Percentiles rank a stretch among this genome's conserved stretches.
Evolutionary conservation across 148 eudicot species (phyloP).

Genomic region (Rhododendron kiyosumense): DNA sequence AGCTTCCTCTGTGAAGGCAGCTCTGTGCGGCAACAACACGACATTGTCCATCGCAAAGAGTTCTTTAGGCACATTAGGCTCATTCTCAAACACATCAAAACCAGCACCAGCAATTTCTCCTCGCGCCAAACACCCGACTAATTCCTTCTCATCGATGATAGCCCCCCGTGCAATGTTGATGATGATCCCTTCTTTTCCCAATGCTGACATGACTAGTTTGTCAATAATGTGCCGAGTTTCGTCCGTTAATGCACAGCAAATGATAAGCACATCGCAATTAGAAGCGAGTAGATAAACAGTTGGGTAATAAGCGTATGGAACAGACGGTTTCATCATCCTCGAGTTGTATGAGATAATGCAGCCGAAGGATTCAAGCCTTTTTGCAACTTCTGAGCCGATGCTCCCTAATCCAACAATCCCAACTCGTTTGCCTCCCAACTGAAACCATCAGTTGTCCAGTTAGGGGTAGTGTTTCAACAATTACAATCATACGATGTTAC

Average conservation of each 20-base stretch:
- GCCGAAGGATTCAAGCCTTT: conserved; percentile 57
- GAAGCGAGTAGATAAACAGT: conserved; percentile 38
- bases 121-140: conserved; percentile 37
- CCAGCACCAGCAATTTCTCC: conserved; percentile 75
- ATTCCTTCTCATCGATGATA: conserved; percentile 50
- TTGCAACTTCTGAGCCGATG: conserved; percentile 65
- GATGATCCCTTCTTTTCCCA: conserved; percentile 55
- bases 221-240: conserved; percentile 60
- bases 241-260: conserved; percentile 61
- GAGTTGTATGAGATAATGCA: conserved; percentile 57
- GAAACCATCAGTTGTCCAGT: conserved; percentile 3
- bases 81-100: conserved; percentile 68
- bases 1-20: conserved; percentile 47
- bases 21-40: conserved; percentile 59
- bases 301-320: conserved; percentile 33
- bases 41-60: conserved; percentile 55
- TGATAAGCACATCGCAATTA: conserved; percentile 34
- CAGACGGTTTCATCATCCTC: conserved; percentile 36
- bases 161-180: conserved; percentile 66
- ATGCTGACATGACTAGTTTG: conserved; percentile 40
- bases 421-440: conserved; percentile 52
- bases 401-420: conserved; percentile 78
- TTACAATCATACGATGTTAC: neutral
- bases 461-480: neutral
- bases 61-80: conserved; percentile 56